A percentile compares a stretch with the other conserved stretches of the same genome.
Evolutionary conservation across 2,329 filamentous ascomycete species (phyloP).

Genomic region (Ramularia collo-cygni): DNA sequence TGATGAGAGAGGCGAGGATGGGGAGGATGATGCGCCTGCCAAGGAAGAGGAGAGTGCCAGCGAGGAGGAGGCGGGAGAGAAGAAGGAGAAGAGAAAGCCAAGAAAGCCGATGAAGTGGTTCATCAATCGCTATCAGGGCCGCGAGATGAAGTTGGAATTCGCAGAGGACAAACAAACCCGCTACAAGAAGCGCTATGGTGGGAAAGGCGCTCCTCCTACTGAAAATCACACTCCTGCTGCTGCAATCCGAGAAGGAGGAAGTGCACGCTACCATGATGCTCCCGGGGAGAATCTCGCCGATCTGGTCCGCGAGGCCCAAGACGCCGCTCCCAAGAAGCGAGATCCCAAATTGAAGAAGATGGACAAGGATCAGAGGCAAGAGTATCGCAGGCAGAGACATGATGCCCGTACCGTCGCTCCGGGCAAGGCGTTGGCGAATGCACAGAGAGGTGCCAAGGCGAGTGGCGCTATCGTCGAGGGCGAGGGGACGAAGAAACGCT

Average conservation of each 20-base stretch:
- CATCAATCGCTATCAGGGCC: conserved; percentile 75
- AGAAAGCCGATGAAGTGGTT: conserved; percentile 59
- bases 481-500: conserved; percentile 73
- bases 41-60: conserved; percentile 26
- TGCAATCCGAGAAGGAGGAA: conserved; percentile 8
- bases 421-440: conserved; percentile 38
- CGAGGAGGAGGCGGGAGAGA: conserved; percentile 30
- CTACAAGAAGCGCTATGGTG: conserved; percentile 91
- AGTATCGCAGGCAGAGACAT: conserved; percentile 31
- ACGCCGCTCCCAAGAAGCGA: conserved; percentile 19
- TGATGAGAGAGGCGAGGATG: conserved; percentile 43
- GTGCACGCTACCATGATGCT: conserved; percentile 18
- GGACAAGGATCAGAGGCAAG: conserved; percentile 28
- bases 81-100: conserved; percentile 35
- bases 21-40: conserved; percentile 43
- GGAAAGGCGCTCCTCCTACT: conserved; percentile 36
- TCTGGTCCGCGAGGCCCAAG: conserved; percentile 12
- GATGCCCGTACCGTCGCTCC: conserved; percentile 41
- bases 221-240: conserved; percentile 17
- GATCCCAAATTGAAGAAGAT: conserved; percentile 25
- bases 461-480: conserved; percentile 73
- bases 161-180: conserved; percentile 83
- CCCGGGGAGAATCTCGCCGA: conserved; percentile 18
- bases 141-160: conserved; percentile 80
- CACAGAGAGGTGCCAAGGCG: conserved; percentile 47